Base-by-base conservation (phyloP, 208 protist species). In the Trypanosoma vivax region DNA sequence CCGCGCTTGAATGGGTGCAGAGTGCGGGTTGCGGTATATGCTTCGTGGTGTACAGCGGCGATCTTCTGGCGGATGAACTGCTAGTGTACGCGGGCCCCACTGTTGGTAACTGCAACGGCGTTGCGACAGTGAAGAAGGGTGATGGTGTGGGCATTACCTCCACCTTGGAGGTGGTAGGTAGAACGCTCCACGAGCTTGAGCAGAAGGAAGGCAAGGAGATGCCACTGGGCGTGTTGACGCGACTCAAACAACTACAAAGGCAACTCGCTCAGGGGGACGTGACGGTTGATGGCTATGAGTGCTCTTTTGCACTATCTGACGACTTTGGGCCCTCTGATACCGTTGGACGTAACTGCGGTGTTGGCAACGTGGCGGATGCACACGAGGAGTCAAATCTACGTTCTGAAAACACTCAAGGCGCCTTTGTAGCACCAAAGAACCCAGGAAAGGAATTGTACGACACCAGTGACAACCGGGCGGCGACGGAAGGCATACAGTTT, bases 1-100 rank as follows among this genome's bases (percentile, higher is more conserved):
- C 76, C n/a, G 79, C 76, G 49, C 65, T 90, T 30, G 76, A 89
- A 25, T 49, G 67, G 31, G 57, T 52, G 9, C 70, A 60, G 14
- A 42, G 39, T 34, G 47, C 66, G 5, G 70, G 72, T 43, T 54
- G 61, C 33, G 82, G 84, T 5, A 64, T 76, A 2, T 62, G 70
- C 25, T 87, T 90, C 53, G 50, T 70, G 14, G 61, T 76, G 19
- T 90, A 86, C 58, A 48, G 71, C 2, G 68, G 62, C 9, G 82
- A 90, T 50, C 75, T 69, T 31, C 70, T 90, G 19, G 75, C 77
- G 11, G 82, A 86, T 59, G 60, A 75, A 45, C 67, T 90, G 38
- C 60, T 89, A 2, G 68, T 65, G 16, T 81, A 70, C 46, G 60
- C 71, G 11, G 71, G 51, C 33, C 48, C 66, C 10, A 24, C 47